These are phyloP conservation scores for Ochetophila trinervis DNA, from an alignment of 306 rosid species.

Conservation along the genomic window DNA sequence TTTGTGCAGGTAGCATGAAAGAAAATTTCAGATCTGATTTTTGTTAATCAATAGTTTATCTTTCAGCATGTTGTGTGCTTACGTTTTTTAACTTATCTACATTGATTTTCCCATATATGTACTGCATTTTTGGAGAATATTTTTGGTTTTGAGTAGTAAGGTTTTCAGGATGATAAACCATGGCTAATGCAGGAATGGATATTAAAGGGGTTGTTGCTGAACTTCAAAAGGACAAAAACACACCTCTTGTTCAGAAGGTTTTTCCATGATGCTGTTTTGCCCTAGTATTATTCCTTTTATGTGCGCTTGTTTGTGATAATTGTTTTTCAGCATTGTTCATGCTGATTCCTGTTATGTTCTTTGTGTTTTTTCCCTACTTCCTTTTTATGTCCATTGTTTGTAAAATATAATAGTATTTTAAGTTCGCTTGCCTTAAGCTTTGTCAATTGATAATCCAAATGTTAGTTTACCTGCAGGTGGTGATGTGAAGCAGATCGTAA, in stretches of 20 bases:
- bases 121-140: conserved; percentile 28
- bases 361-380: conserved; percentile 21
- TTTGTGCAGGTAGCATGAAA: conserved; percentile 73
- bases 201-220: conserved; percentile 99
- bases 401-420: neutral
- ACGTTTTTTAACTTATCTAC: neutral
- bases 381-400: conserved; percentile 22
- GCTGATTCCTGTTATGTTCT: conserved; percentile 21
- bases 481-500: conserved; percentile 89
- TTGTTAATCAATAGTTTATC: neutral
- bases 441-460: conserved; percentile 39
- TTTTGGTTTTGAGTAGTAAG: conserved; percentile 44
- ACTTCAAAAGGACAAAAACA: conserved; percentile 86
- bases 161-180: conserved; percentile 61
- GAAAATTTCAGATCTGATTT: neutral
- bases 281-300: conserved; percentile 24
- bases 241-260: conserved; percentile 96
- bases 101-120: neutral
- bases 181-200: conserved; percentile 97
- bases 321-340: conserved; percentile 23
- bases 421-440: conserved; percentile 9
- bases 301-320: conserved; percentile 23
- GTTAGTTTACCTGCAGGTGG: conserved; percentile 94
- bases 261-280: conserved; percentile 37
- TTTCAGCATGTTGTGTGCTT: neutral